phyloP scores from a whole-genome alignment of 768 basidiomycete species.

The Boletus barrowsii region DNA sequence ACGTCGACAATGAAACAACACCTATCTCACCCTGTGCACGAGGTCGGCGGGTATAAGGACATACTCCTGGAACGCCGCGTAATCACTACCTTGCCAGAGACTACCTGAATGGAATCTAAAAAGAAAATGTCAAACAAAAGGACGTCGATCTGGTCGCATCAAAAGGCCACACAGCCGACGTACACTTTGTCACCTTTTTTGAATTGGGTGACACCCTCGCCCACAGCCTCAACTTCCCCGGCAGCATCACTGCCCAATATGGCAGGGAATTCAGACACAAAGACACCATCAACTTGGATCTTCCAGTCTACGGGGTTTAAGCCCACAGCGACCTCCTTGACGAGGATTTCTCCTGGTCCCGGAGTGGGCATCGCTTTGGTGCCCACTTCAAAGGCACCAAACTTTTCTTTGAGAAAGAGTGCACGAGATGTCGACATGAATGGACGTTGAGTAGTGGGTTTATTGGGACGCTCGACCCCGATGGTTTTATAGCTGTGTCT shows the following conservation, averaged over 20 bases:
- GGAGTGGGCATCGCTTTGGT: slow-evolving; percentile 25
- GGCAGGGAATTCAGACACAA: slow-evolving; percentile 29
- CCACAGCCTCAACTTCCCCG: slow-evolving; percentile 39
- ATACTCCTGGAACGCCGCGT: slow-evolving; percentile 29
- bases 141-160: not conserved
- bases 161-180: not conserved
- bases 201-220: slow-evolving; percentile 36
- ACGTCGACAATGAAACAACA: not conserved
- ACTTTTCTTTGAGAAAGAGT: slow-evolving; percentile 19
- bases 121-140: not conserved
- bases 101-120: slow-evolving; percentile 19
- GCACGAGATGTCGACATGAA: slow-evolving; percentile 15
- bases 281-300: slow-evolving; percentile 6
- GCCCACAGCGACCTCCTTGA: slow-evolving; percentile 39
- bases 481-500: not conserved
- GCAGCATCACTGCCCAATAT: slow-evolving; percentile 39
- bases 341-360: slow-evolving; percentile 41
- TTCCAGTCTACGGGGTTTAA: slow-evolving; percentile 46
- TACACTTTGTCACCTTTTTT: slow-evolving; percentile 33
- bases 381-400: slow-evolving; percentile 11
- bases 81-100: not conserved
- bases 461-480: not conserved
- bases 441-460: not conserved
- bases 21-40: slow-evolving; percentile 7
- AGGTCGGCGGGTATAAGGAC: slow-evolving; percentile 22